Base-by-base conservation (phyloP, 257 asterid genomes). In the Petunia axillaris region DNA sequence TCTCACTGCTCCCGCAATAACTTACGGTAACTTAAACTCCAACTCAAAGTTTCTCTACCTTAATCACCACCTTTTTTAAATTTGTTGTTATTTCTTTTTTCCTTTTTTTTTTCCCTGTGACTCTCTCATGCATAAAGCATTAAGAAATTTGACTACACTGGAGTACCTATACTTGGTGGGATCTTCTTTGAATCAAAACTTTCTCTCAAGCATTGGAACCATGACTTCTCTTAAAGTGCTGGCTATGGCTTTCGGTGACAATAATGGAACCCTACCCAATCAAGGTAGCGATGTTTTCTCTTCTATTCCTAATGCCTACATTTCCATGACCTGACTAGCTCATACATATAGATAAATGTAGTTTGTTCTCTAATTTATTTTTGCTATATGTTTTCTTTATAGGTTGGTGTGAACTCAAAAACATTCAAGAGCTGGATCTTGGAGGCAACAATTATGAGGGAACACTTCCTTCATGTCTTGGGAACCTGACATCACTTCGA, bases 401-500 rank as follows among this genome's bases (percentile, higher is more conserved):
- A 77, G 81, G 81, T 25, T 40, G 67, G 58, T 66, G 68, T 55
- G 64, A 79, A 35, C 65, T 79, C 41, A 66, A 55, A 39, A 43
- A 65, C 1, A 50, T 54, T 38, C 36, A 66, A 41, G 60, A 79
- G 5, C 2, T 66, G 35, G 40, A 8, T 3, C 9, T 67, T 1
- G 0, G 0, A 2, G 0, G 0, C 3, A 80, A 55, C 46, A 39
- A 4, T 4, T 39, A 38, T 67, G 60, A 4, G 10, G 71, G 70
- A 67, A 35, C 6, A 16, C 58, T 80, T 41, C 82, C 70, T 38
- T 55, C 38, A 14, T 67, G 70, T 53, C 11, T 80, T 9, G 77
- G 66, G 40, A 79, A 67, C 46, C 0, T 80, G 70, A 80, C 78
- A 80, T 67, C 82, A 1, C 70, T 67, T 79, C 8, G 59, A n/a